phyloP scores from a whole-genome alignment of 228 moss, liverwort and hornwort species.

The Sphagnum fallax region DNA sequence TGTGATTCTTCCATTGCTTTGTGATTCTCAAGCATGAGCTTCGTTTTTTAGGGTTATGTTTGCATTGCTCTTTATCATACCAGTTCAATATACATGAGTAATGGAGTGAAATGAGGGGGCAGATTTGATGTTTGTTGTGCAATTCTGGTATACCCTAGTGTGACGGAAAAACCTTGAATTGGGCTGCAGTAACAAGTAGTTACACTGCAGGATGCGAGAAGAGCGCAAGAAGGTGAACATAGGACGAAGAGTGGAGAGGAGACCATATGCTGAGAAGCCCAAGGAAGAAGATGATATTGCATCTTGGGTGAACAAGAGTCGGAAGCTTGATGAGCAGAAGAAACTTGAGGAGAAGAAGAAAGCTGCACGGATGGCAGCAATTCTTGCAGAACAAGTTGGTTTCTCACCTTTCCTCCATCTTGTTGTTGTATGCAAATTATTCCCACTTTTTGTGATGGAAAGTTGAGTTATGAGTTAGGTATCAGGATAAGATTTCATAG shows the following conservation, averaged over 20 bases:
- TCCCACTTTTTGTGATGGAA: not conserved
- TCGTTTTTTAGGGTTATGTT: not conserved
- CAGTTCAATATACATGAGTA: not conserved
- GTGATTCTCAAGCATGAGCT: not conserved
- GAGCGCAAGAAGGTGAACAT: slow-evolving; percentile 58
- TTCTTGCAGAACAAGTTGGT: slow-evolving; percentile 81
- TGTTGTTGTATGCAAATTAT: not conserved
- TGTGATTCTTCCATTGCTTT: not conserved
- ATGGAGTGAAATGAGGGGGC: slow-evolving; percentile 11
- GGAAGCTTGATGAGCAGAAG: slow-evolving; percentile 75
- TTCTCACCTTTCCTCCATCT: not conserved
- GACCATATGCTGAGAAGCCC: slow-evolving; percentile 46
- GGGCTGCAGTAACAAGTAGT: not conserved
- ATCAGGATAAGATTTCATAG: not conserved
- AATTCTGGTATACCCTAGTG: slow-evolving; percentile 8
- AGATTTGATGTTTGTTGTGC: slow-evolving; percentile 5
- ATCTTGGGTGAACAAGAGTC: slow-evolving; percentile 91
- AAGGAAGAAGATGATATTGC: slow-evolving; percentile 63
- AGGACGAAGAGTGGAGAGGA: slow-evolving; percentile 48
- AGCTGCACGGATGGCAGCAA: slow-evolving; percentile 90
- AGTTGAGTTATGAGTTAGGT: not conserved
- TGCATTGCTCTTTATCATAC: too few species aligned
- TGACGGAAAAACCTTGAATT: slow-evolving; percentile 11
- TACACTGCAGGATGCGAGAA: slow-evolving; percentile 76
- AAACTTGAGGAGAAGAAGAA: slow-evolving; percentile 72